Base-by-base conservation (phyloP, 2,329 filamentous ascomycete species). In the Podosphaera xanthii region DNA sequence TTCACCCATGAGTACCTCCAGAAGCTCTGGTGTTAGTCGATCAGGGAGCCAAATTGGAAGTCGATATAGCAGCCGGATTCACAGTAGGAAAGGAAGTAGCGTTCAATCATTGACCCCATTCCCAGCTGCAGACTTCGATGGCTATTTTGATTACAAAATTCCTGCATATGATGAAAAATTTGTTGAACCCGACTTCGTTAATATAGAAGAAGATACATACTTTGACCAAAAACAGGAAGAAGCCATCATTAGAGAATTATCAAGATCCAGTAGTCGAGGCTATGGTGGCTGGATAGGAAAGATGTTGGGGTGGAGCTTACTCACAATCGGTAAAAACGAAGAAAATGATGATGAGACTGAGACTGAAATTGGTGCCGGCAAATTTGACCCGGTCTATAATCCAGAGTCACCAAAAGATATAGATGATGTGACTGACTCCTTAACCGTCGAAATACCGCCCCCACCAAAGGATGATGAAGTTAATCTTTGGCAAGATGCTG, bases 401-500 rank as follows among this genome's bases (percentile, higher is more conserved):
- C 76, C 80, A 58, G 74, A 76, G 22, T 65, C 62, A 22, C 64
- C 60, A 42, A 60, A 58, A 42, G 62, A 54, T 55, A 55, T 67
- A 34, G 62, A 66, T 35, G 61, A 62, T 6, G 53, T 62, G 35
- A 61, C 60, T 30, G 66, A 69, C 35, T 59, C 65, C 34, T 56
- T 69, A 72, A 67, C 72, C 0, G 72, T 75, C 55, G 75, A 77
- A 56, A 69, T 69, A 8, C 70, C 81, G 46, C 73, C 74, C 67
- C 77, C 67, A 38, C 71, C 74, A 8, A 72, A 72, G 57, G 75
- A 74, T 49, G 71, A 74, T 7, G 75, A 83, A 58, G 76, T 79
- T 50, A 80, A 79, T 14, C 77, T 76, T 7, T 84, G 81, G 82
- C 75, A 78, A 60, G 82, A 85, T 69, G 82, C 81, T 34, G 80